Evolutionary conservation across 768 basidiomycete species (phyloP), one percentile per base, ranked within the genome.

Genomic region (Kwoniella shandongensis): DNA sequence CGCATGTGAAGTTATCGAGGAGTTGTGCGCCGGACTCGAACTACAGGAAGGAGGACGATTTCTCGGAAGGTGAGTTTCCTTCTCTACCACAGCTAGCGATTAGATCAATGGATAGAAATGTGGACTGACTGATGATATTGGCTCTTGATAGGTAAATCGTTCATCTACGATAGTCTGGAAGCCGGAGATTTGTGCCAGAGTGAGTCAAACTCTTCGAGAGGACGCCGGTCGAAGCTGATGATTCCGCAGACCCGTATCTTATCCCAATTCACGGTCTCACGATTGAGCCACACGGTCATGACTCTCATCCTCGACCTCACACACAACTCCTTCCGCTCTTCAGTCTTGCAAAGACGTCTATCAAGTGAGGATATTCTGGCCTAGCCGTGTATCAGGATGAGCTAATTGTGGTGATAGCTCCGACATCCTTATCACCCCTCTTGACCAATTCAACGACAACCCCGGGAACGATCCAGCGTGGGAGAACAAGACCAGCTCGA

Each of bases 271-370:
- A 76, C 57, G 75, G 75, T 8, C 58, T 76, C 7, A 74, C 73
- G 11, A 51, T 76, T n/a, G 75, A 76, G 46, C 65, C 69, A 10
- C 75, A 73, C 44, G 65, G 65, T 6, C 55, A 61, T 6, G 61
- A 65, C 13, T 76, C 75, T 2, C 67, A 74, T 60, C 75, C 75
- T 32, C 45, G 65, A 50, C 75, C 75, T 13, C 72, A 74, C 53
- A 76, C 75, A 1, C 65, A 70, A 26, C 65, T 76, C 0, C 44
- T 76, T 1, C 75, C 75, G 6, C 55, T 76, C 2, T 76, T 76
- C 69, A 74, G 75, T 56, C 55, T 76, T 4, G 75, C 75, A 20
- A 74, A 74, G 52, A 76, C 75, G 1, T 74, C 75, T 0, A 68
- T 76, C 60, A 76, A 76, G 74, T 76, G 48, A 59, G 68, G 47